These are phyloP conservation scores for Ceratobasidium sp. DNA, from an alignment of 1,284 basidiomycete species.

Conservation along the genomic window DNA sequence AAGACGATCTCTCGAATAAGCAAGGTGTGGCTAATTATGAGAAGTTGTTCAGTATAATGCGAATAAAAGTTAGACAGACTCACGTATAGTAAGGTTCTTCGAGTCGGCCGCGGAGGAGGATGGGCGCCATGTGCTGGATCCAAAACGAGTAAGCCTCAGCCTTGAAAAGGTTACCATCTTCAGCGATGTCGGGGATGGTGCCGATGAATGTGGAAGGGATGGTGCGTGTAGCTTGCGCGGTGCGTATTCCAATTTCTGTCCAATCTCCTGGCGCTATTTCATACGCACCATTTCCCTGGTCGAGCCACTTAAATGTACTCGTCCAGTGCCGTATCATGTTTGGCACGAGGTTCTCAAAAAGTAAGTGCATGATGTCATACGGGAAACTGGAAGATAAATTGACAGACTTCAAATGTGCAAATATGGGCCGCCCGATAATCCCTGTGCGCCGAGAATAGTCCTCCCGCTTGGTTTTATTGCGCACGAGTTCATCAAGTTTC, in stretches of 20 bases:
- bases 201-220: constrained; percentile 43
- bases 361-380: constrained; percentile 47
- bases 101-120: constrained; percentile 54
- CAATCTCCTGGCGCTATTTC: not conserved
- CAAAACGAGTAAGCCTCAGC: no score
- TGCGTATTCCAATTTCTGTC: constrained; percentile 2
- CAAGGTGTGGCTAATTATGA: constrained; percentile 48
- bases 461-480: not conserved
- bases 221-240: constrained; percentile 10
- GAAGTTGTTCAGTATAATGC: not conserved
- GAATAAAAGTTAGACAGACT: constrained; percentile 38
- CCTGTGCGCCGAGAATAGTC: constrained; percentile 21
- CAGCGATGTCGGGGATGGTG: constrained; percentile 37
- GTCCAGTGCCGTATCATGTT: constrained; percentile 36
- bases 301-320: constrained; percentile 38
- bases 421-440: constrained; percentile 36
- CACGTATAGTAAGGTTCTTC: constrained; percentile 57
- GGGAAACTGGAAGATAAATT: constrained; percentile 18
- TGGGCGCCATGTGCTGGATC: constrained; percentile 58
- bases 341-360: constrained; percentile 47
- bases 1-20: constrained; percentile 45
- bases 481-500: not conserved
- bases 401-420: constrained; percentile 25
- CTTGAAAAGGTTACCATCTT: constrained; percentile 21
- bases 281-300: not conserved